These are phyloP conservation scores for Trichoderma koningiopsis DNA, from an alignment of 2,329 filamentous ascomycete species.

Conservation along the genomic window DNA sequence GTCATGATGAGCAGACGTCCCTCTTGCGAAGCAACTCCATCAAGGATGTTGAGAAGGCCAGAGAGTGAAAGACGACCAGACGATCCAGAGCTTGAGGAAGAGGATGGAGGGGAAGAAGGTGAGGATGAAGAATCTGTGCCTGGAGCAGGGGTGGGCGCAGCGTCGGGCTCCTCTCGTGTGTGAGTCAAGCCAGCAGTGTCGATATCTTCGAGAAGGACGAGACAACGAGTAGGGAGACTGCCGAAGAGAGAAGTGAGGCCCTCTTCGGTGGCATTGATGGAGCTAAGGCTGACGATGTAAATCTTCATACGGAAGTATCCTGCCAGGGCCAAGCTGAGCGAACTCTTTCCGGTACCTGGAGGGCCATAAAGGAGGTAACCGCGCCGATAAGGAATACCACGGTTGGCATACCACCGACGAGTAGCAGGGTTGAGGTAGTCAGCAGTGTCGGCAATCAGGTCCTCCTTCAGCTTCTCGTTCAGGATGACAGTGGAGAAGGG, in stretches of 20 bases:
- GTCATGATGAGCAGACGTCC: slow-evolving; percentile 67
- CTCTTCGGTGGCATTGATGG: slow-evolving; percentile 64
- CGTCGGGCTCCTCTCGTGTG: slow-evolving; percentile 47
- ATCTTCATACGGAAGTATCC: slow-evolving; percentile 71
- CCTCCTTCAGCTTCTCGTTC: slow-evolving; percentile 60
- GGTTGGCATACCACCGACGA: slow-evolving; percentile 77
- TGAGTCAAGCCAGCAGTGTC: slow-evolving; percentile 72
- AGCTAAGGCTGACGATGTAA: slow-evolving; percentile 71
- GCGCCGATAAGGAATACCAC: slow-evolving; percentile 82
- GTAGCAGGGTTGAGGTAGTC: slow-evolving; percentile 66
- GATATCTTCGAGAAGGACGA: slow-evolving; percentile 76
- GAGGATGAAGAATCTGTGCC: slow-evolving; percentile 23
- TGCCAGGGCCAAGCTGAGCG: slow-evolving; percentile 68
- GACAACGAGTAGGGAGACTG: slow-evolving; percentile 67
- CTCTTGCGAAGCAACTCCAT: slow-evolving; percentile 69
- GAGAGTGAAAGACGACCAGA: slow-evolving; percentile 64
- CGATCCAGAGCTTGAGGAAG: slow-evolving; percentile 13
- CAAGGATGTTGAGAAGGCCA: slow-evolving; percentile 77
- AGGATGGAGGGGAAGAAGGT: not conserved
- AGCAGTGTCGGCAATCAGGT: slow-evolving; percentile 61
- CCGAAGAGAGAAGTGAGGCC: slow-evolving; percentile 65
- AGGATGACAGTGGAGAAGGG: slow-evolving; percentile 68
- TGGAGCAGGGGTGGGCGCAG: slow-evolving; percentile 7
- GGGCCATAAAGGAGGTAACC: slow-evolving; percentile 83
- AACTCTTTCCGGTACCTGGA: slow-evolving; percentile 78